Conservation (phyloP, 164 flowering plant genomes). For the Sextonia rubra region DNA sequence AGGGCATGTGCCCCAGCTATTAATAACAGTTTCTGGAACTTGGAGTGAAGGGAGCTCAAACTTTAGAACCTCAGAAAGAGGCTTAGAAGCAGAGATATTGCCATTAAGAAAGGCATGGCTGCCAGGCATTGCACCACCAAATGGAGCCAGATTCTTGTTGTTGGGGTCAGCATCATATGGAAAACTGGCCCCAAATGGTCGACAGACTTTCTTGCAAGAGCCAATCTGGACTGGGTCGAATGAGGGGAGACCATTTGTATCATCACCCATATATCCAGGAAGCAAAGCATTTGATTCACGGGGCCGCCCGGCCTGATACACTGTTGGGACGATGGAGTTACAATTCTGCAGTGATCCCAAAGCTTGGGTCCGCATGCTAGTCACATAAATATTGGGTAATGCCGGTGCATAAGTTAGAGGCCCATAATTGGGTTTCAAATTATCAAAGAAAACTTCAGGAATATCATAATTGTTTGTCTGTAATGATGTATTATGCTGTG, state of each 20-base stretch:
- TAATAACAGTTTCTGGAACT: conserved; percentile 61
- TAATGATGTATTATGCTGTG: conserved; percentile 35
- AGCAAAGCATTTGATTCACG: conserved; percentile 38
- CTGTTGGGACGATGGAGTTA: conserved; percentile 28
- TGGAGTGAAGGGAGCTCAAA: conserved; percentile 99
- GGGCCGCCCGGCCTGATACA: conserved; percentile 47
- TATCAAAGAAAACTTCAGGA: conserved; percentile 51
- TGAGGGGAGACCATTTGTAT: conserved; percentile 27
- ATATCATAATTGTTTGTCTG: conserved; percentile 40
- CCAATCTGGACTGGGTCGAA: conserved; percentile 43
- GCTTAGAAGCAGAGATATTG: conserved; percentile 83
- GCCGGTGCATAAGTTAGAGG: conserved; percentile 36
- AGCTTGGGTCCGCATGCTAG: conserved; percentile 37
- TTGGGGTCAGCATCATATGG: conserved; percentile 31
- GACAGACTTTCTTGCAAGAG: conserved; percentile 27
- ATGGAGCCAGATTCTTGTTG: conserved; percentile 13
- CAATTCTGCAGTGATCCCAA: conserved; percentile 40
- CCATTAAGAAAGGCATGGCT: conserved; percentile 82
- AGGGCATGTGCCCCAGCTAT: conserved; percentile 45
- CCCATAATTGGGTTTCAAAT: conserved; percentile 39
- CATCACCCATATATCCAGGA: conserved; percentile 27
- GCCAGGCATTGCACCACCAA: conserved; percentile 33
- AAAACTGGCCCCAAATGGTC: conserved; percentile 36
- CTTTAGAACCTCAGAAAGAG: conserved; percentile 63
- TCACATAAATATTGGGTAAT: conserved; percentile 39